A percentile compares a stretch with the other conserved stretches of the same genome.
Evolutionary conservation across 345 rosid species (phyloP).

Genomic region (Hypericum androsaemum): DNA sequence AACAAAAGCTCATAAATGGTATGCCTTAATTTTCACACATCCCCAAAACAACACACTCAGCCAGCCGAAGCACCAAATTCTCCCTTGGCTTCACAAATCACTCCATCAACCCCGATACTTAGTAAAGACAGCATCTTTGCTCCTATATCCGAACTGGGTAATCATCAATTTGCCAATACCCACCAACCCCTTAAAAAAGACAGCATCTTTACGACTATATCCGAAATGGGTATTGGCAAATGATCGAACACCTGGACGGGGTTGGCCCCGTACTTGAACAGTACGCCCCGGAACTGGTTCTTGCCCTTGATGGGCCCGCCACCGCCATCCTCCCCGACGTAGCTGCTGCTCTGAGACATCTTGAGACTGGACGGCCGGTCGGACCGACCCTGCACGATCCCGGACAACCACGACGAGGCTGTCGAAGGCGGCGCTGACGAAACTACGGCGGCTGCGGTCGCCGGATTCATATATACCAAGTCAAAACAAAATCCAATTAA

Average conservation of each 20-base stretch:
- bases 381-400: slow-evolving; percentile 69
- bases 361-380: slow-evolving; percentile 28
- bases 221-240: no score
- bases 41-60: no score
- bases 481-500: no score
- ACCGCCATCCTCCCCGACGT: slow-evolving; percentile 21
- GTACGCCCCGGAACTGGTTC: slow-evolving; percentile 84
- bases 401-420: slow-evolving; percentile 49
- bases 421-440: no score
- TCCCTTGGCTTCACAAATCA: no score
- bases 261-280: slow-evolving; percentile 87
- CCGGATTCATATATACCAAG: background rate
- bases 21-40: no score
- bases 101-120: background rate
- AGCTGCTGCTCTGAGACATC: slow-evolving; percentile 18
- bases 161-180: no score
- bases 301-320: slow-evolving; percentile 66
- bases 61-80: no score
- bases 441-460: slow-evolving; percentile 1
- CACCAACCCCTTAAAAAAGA: no score
- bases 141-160: no score
- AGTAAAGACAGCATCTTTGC: background rate
- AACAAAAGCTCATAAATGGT: slow-evolving; percentile 1
- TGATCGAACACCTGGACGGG: slow-evolving; percentile 53
- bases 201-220: no score